Base-by-base conservation (phyloP, 2,329 filamentous ascomycete species). In the Fonsecaea monophora region DNA sequence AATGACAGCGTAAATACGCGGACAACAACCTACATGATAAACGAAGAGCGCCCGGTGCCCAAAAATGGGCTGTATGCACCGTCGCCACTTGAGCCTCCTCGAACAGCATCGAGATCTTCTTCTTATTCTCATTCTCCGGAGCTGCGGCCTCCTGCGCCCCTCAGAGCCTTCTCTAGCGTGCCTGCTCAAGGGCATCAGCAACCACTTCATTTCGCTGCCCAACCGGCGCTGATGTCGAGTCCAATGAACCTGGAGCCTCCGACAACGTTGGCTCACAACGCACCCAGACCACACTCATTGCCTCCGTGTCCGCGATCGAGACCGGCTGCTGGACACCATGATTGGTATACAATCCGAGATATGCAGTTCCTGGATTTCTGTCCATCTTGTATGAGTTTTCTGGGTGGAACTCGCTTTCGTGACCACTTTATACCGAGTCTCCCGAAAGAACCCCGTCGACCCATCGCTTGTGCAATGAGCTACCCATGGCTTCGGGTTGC, bases 401-500 rank as follows among this genome's bases (percentile, higher is more conserved):
- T 92, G 8, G 92, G 94, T 71, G 84, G 86, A 30, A 90, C 91
- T 0, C 83, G 86, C 21, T 96, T 91, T 75, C 84, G 87, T 1
- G 82, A 86, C 15, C 82, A 87, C 38, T 92, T 97, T 73, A 81
- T 88, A 10, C 84, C 84, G 2, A 86, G 87, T 40, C 83, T 87
- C 35, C 81, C 83, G 34, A 86, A 88, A 15, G 82, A 86, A 4
- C 80, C 84, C 2, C 84, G 86, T 13, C 81, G 83, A 48, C 83
- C 86, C 54, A 83, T 91, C 7, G 82, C 85, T 54, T 98, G 94
- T 79, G 90, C 93, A 70, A 92, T 97, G 77, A 92, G 91, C 35
- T 85, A 87, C 12, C 87, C 90, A 0, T 97, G 93, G 92, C 90
- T 92, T 73, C 88, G 92, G 34, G 87, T 97, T 45, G 93, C 93